Percentiles rank a stretch among this genome's conserved stretches.
These are phyloP conservation scores for Coccomyxa subellipsoidea DNA, from an alignment of 163 green algal genomes.

Conservation along the genomic window DNA sequence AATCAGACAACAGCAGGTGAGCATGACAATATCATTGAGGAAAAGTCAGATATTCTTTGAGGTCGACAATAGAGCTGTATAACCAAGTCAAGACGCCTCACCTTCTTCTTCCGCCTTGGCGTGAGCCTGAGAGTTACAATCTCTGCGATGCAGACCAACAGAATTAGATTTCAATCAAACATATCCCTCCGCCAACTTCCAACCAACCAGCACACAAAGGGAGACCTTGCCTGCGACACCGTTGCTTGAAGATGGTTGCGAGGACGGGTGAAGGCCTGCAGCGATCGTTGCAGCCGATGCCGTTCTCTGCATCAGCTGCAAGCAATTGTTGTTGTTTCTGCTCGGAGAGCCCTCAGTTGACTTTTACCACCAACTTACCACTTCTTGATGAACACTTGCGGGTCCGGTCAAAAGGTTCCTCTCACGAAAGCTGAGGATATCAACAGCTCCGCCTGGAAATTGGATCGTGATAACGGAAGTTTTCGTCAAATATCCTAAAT, in stretches of 20 bases:
- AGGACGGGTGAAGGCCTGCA: neutral
- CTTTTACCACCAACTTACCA: neutral
- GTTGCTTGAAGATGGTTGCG: neutral
- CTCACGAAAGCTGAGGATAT: too few relatives aligned
- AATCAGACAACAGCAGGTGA: neutral
- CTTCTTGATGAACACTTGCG: too few relatives aligned
- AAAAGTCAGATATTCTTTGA: too few relatives aligned
- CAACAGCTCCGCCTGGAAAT: too few relatives aligned
- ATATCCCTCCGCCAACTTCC: too few relatives aligned
- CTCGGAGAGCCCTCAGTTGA: neutral
- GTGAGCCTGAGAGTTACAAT: conserved; percentile 49
- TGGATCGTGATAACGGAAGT: too few relatives aligned
- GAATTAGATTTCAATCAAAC: too few relatives aligned
- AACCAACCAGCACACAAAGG: too few relatives aligned
- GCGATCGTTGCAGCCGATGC: neutral
- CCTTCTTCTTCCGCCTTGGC: conserved; percentile 53
- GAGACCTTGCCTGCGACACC: neutral
- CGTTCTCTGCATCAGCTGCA: neutral
- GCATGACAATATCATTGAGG: neutral
- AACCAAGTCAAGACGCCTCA: neutral
- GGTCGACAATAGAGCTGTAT: too few relatives aligned
- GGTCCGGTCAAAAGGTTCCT: too few relatives aligned
- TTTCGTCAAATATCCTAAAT: too few relatives aligned
- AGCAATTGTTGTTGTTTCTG: neutral
- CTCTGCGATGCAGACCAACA: conserved; percentile 22